Conservation (phyloP, 2,329 filamentous ascomycete species). For the Thermomyces lanuginosus region DNA sequence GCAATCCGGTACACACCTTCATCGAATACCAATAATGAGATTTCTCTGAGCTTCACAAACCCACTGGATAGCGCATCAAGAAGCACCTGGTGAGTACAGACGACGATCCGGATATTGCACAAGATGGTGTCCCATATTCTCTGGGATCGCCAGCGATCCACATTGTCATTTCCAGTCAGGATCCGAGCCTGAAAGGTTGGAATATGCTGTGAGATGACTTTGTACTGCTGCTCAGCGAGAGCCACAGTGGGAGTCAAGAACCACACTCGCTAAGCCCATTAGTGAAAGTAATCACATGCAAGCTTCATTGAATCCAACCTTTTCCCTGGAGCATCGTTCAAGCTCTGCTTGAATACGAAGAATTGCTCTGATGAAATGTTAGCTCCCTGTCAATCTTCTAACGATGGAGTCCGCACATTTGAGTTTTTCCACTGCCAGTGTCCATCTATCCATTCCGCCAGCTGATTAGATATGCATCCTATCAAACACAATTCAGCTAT, state of each 20-base stretch:
- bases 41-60: constrained; percentile 47
- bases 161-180: constrained; percentile 50
- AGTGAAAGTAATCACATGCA: not conserved
- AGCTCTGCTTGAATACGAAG: constrained; percentile 51
- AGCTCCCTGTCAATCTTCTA: constrained; percentile 1
- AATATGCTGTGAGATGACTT: constrained; percentile 44
- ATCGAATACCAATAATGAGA: constrained; percentile 64
- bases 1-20: constrained; percentile 44
- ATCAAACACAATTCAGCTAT: not conserved
- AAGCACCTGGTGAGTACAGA: constrained; percentile 63
- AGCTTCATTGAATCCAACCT: constrained; percentile 30
- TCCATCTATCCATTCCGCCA: constrained; percentile 51
- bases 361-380: constrained; percentile 37
- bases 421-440: constrained; percentile 64
- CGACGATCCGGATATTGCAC: constrained; percentile 48
- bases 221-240: constrained; percentile 50
- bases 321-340: constrained; percentile 34
- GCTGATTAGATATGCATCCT: too few species aligned
- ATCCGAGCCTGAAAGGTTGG: constrained; percentile 41
- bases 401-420: constrained; percentile 40
- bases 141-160: constrained; percentile 57
- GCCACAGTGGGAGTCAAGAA: constrained; percentile 55
- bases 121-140: constrained; percentile 52
- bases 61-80: constrained; percentile 57
- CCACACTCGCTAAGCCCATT: constrained; percentile 39